Evolutionary conservation across 805 yeast genomes (phyloP), one percentile per base, ranked within the genome.

Genomic region (Cyberlindnera japonica): DNA sequence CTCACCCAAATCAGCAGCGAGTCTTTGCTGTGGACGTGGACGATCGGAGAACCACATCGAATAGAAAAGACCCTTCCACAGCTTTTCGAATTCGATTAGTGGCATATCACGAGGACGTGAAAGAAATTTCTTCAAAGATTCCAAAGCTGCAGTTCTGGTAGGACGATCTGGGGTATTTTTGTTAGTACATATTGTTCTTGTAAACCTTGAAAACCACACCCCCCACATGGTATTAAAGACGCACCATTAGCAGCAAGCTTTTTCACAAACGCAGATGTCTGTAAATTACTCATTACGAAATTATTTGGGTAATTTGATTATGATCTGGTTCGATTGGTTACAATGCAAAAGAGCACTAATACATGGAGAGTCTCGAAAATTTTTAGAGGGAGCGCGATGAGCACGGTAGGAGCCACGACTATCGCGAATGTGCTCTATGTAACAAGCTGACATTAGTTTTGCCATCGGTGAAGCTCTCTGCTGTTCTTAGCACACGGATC

Each of bases 11-110:
- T 76, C 79, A 35, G 72, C 74, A 3, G 96, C 95, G 27, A 93
- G 67, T 44, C 81, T 67, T 62, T 89, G 96, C 63, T 93, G 99
- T 18, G 95, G 93, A 53, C 83, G 72, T 20, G 96, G 95, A 57
- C 90, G 77, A 62, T 93, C 99, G 58, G 95, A 77, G 66, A 83
- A 88, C 98, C 99, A 93, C 95, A 93, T 87, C 10, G 95, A 77
- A 58, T 72, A 93, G 63, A 83, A 93, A 29, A 93, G 71, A n/a
- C 98, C 99, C 64, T 86, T 89, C 97, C 99, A 93, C 44, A 93
- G 67, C 59, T 91, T 90, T 50, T 84, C 84, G 48, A 79, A 69
- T 23, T 61, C 64, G 6, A 69, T 55, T 28, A 79, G 61, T 27
- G 73, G 66, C 21, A 57, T 41, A n/a, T 48, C 41, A 24, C 59